These are phyloP conservation scores for Ustilago nuda DNA, from an alignment of 1,284 basidiomycete species.

Conservation along the genomic window DNA sequence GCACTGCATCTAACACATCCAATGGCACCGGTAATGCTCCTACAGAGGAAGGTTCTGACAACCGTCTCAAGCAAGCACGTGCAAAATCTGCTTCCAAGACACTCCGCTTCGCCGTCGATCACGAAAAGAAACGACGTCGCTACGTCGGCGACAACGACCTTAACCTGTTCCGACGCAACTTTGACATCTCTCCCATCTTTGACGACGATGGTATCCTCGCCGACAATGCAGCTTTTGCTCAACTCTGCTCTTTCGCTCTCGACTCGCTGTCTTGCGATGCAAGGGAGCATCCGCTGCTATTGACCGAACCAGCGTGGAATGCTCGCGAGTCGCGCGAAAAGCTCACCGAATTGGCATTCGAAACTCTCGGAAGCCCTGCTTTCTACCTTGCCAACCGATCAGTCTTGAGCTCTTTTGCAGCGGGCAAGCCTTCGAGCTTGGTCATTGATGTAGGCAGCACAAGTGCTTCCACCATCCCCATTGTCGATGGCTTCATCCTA, in stretches of 20 bases:
- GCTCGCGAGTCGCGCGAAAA: constrained; percentile 86
- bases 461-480: constrained; percentile 89
- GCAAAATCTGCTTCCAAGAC: constrained; percentile 39
- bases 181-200: constrained; percentile 87
- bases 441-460: constrained; percentile 93
- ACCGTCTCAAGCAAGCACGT: constrained; percentile 38
- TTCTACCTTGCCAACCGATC: constrained; percentile 97
- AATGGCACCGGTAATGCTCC: constrained; percentile 13
- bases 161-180: constrained; percentile 87
- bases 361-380: constrained; percentile 92
- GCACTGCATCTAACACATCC: constrained; percentile 13
- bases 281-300: constrained; percentile 87
- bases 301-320: constrained; percentile 98
- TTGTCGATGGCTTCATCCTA: constrained; percentile 97
- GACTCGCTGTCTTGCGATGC: constrained; percentile 57
- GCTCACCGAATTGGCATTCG: constrained; percentile 96
- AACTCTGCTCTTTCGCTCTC: constrained; percentile 47
- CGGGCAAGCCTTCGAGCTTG: constrained; percentile 93
- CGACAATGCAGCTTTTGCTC: constrained; percentile 46
- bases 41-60: constrained; percentile 34
- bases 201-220: constrained; percentile 77
- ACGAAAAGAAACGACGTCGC: constrained; percentile 73
- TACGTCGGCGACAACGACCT: constrained; percentile 91
- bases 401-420: constrained; percentile 96
- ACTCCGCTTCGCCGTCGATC: constrained; percentile 47